Conservation (phyloP, 2,329 filamentous ascomycete genomes). For the Fusarium veterinarium region DNA sequence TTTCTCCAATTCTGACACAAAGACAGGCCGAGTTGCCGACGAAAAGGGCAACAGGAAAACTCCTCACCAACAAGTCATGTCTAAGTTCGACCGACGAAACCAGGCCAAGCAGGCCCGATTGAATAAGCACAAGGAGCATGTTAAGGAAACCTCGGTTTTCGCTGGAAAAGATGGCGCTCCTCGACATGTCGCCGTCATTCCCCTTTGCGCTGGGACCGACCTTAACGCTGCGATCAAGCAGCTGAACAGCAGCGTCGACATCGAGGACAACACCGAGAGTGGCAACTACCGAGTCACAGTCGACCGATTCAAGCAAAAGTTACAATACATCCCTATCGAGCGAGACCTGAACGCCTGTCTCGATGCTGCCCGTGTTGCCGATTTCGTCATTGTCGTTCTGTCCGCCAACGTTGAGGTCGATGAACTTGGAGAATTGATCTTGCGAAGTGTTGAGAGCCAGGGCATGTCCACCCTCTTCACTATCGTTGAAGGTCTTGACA, state of each 20-base stretch:
- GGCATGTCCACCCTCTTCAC: constrained; percentile 94
- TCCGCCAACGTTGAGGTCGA: constrained; percentile 88
- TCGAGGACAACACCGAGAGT: constrained; percentile 72
- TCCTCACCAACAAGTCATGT: constrained; percentile 96
- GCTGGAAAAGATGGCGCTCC: constrained; percentile 87
- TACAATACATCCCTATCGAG: constrained; percentile 83
- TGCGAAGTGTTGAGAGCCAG: constrained; percentile 90
- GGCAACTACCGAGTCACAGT: constrained; percentile 75
- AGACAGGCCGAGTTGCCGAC: constrained; percentile 78
- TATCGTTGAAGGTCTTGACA: constrained; percentile 82
- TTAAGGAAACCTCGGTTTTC: constrained; percentile 84
- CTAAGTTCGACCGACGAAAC: constrained; percentile 94
- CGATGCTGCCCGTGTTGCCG: constrained; percentile 87
- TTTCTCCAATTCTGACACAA: neutral
- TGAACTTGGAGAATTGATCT: constrained; percentile 82
- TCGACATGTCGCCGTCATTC: constrained; percentile 87
- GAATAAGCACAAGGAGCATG: constrained; percentile 84
- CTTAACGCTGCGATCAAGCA: constrained; percentile 72
- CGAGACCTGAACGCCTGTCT: constrained; percentile 81
- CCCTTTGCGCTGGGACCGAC: constrained; percentile 80
- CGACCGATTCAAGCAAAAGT: constrained; percentile 93
- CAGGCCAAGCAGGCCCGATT: constrained; percentile 91
- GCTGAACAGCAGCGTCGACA: constrained; percentile 83
- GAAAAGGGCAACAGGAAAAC: constrained; percentile 85
- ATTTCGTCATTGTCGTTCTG: constrained; percentile 89